A percentile compares a stretch with the other conserved stretches of the same genome.
Evolutionary conservation across 2,329 filamentous ascomycete genomes (phyloP).

Genomic region (Trichoderma endophyticum): DNA sequence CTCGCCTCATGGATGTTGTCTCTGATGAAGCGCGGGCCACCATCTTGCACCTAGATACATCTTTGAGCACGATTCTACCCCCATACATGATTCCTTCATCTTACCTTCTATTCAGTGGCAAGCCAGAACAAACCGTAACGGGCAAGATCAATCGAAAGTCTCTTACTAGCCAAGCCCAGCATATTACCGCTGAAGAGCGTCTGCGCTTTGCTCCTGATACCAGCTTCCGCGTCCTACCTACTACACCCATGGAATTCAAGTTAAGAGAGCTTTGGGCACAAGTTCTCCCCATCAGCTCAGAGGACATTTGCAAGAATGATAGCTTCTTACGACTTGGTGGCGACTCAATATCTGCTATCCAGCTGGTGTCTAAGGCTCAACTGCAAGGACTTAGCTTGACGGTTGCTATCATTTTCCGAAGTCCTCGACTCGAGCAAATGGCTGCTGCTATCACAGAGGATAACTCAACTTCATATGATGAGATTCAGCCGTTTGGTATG

Average conservation of each 20-base stretch:
- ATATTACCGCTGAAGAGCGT: not conserved
- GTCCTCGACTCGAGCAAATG: not conserved
- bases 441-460: not conserved
- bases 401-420: not conserved
- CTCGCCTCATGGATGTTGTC: constrained; percentile 13
- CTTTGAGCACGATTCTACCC: constrained; percentile 15
- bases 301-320: not conserved
- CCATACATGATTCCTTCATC: constrained; percentile 23
- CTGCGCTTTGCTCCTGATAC: not conserved
- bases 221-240: not conserved
- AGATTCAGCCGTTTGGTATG: not conserved
- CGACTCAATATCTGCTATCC: constrained; percentile 6
- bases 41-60: constrained; percentile 17
- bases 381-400: not conserved
- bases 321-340: constrained; percentile 11
- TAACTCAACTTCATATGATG: not conserved
- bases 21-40: not conserved
- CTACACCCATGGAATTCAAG: not conserved
- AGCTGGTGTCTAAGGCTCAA: not conserved
- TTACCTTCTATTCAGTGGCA: constrained; percentile 21
- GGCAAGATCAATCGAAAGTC: constrained; percentile 20
- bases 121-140: constrained; percentile 20
- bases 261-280: constrained; percentile 20
- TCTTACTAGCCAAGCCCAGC: not conserved
- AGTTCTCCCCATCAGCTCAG: constrained; percentile 1